Percentiles rank a stretch among this genome's conserved stretches.
phyloP scores from a whole-genome alignment of 176 grass and related monocot species.

The Oropetium thomaeum region DNA sequence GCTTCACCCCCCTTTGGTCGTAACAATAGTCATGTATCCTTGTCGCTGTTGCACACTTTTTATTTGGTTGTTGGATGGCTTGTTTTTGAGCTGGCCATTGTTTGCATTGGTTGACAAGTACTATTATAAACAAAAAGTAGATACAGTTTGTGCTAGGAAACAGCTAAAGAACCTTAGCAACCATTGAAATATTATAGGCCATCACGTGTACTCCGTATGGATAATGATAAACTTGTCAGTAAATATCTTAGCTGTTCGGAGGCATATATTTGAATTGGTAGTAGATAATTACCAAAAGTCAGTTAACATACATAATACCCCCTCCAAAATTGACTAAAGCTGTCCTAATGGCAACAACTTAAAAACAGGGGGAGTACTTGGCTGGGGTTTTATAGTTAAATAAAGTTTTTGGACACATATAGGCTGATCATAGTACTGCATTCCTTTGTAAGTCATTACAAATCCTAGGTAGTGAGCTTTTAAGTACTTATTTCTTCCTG shows the following conservation, averaged over 20 bases:
- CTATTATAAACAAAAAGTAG: not conserved
- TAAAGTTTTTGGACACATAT: not conserved
- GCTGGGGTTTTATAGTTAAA: not conserved
- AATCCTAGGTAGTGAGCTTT: not conserved
- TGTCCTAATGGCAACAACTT: no score
- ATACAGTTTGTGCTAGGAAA: not conserved
- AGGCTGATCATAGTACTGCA: not conserved
- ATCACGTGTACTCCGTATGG: not conserved
- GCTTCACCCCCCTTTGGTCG: conserved; percentile 16
- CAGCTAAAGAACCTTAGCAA: not conserved
- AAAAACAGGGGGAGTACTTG: no score
- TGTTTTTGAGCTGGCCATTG: conserved; percentile 3
- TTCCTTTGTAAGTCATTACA: not conserved
- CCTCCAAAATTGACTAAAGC: no score
- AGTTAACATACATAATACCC: not conserved
- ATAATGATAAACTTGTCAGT: not conserved
- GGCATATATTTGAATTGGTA: not conserved
- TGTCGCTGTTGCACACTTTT: conserved; percentile 13
- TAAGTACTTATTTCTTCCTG: not conserved
- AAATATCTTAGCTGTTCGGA: conserved; percentile 11
- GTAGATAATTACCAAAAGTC: not conserved
- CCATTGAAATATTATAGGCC: not conserved
- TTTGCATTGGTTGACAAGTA: conserved; percentile 10
- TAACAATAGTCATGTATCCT: conserved; percentile 3
- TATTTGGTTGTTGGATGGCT: conserved; percentile 10